phyloP scores from a whole-genome alignment of 129 eudicot genomes.

The Saussurea involucrata region DNA sequence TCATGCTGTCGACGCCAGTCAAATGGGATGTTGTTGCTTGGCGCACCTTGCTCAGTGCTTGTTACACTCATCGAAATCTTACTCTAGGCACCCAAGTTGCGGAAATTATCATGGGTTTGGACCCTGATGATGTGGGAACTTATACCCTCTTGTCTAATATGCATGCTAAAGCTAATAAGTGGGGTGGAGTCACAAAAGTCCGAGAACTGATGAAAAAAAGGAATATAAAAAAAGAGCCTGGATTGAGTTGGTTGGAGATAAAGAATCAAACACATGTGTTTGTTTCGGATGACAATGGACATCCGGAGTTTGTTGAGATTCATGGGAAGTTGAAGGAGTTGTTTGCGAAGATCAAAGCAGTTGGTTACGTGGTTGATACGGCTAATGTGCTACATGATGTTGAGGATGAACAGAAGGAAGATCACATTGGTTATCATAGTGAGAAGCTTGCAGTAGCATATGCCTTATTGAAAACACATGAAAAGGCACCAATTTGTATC shows the following conservation, averaged over 20 bases:
- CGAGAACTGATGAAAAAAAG: neutral
- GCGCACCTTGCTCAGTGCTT: neutral
- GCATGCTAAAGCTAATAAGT: neutral
- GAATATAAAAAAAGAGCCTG: neutral
- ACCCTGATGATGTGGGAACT: constrained; percentile 3
- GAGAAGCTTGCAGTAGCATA: constrained; percentile 57
- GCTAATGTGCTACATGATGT: constrained; percentile 51
- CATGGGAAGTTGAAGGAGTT: neutral
- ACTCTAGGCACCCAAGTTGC: neutral
- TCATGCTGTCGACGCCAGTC: neutral
- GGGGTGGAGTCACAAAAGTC: neutral
- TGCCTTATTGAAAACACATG: constrained; percentile 47
- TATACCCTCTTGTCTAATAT: neutral
- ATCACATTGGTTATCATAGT: constrained; percentile 42
- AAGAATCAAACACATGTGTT: neutral
- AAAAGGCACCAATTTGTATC: constrained; percentile 41
- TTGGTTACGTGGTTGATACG: constrained; percentile 41
- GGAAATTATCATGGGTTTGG: neutral
- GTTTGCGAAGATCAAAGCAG: constrained; percentile 29
- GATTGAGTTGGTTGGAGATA: neutral
- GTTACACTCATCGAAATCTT: neutral
- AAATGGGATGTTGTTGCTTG: neutral
- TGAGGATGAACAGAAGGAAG: constrained; percentile 53
- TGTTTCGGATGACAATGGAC: neutral
- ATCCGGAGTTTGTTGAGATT: neutral